A percentile compares a stretch with the other conserved stretches of the same genome.
Evolutionary conservation across 2,329 filamentous ascomycete species (phyloP).

Genomic region (Fusarium heterosporum): DNA sequence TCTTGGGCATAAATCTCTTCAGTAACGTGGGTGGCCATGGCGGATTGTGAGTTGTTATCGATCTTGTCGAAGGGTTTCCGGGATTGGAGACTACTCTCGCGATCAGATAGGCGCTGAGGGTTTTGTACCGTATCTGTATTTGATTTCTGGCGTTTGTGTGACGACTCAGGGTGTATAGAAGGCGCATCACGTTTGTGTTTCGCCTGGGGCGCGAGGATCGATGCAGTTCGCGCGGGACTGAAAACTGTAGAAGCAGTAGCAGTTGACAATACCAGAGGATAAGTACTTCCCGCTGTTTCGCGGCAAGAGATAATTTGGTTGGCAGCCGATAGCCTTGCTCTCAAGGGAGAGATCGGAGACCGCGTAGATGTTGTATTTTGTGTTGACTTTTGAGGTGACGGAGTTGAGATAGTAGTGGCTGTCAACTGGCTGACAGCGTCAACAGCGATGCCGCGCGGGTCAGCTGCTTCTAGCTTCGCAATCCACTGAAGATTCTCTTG

Average conservation of each 20-base stretch:
- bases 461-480: constrained; percentile 66
- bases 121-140: constrained; percentile 4
- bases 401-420: constrained; percentile 52
- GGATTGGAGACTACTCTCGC: neutral
- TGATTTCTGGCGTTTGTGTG: constrained; percentile 38
- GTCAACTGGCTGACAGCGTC: constrained; percentile 62
- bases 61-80: constrained; percentile 43
- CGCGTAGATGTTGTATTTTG: constrained; percentile 39
- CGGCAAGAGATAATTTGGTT: neutral
- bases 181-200: constrained; percentile 12
- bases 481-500: constrained; percentile 73
- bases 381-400: constrained; percentile 49
- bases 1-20: neutral
- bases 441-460: constrained; percentile 58
- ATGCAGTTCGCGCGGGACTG: constrained; percentile 16
- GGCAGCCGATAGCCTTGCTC: constrained; percentile 1
- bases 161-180: neutral
- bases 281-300: neutral
- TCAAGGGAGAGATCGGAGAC: constrained; percentile 31
- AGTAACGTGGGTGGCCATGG: neutral
- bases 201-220: neutral
- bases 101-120: neutral
- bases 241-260: constrained; percentile 20
- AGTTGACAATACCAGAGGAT: constrained; percentile 5
- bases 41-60: constrained; percentile 40